Evolutionary conservation across 2,329 filamentous ascomycete species (phyloP).

Genomic region (Colletotrichum lentis): DNA sequence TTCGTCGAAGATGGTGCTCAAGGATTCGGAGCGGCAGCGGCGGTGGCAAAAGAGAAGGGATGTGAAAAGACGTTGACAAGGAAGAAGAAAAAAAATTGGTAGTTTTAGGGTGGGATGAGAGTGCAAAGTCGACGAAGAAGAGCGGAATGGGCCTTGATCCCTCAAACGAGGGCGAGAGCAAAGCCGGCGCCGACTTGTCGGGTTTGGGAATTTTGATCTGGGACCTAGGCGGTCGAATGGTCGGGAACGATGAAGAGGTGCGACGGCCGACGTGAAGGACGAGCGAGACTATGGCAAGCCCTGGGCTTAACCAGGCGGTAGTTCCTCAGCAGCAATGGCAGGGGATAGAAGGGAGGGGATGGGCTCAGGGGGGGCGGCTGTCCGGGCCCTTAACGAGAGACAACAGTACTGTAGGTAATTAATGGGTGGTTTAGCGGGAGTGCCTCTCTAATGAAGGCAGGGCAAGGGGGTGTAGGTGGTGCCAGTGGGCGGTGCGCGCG

Average conservation of each 20-base stretch:
- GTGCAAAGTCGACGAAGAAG: constrained; percentile 1
- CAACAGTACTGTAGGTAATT: constrained; percentile 12
- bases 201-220: constrained; percentile 25
- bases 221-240: constrained; percentile 30
- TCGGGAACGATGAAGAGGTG: constrained; percentile 33
- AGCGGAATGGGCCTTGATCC: constrained; percentile 1
- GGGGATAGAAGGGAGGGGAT: constrained; percentile 7
- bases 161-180: constrained; percentile 30
- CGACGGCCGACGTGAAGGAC: constrained; percentile 33
- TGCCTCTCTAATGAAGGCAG: constrained; percentile 26
- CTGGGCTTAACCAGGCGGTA: constrained; percentile 28
- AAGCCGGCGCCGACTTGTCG: constrained; percentile 16
- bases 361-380: constrained; percentile 28
- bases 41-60: not conserved
- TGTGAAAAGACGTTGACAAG: constrained; percentile 18
- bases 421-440: constrained; percentile 14
- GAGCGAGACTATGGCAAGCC: constrained; percentile 36
- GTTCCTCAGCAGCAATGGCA: constrained; percentile 10
- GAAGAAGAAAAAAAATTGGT: constrained; percentile 16
- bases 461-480: not conserved
- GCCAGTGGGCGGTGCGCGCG: constrained; percentile 19
- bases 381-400: constrained; percentile 28
- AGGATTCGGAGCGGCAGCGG: constrained; percentile 16
- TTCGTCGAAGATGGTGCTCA: constrained; percentile 23
- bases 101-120: constrained; percentile 2